Conservation (phyloP, 805 yeast species). For the Suhomyces sp. region DNA sequence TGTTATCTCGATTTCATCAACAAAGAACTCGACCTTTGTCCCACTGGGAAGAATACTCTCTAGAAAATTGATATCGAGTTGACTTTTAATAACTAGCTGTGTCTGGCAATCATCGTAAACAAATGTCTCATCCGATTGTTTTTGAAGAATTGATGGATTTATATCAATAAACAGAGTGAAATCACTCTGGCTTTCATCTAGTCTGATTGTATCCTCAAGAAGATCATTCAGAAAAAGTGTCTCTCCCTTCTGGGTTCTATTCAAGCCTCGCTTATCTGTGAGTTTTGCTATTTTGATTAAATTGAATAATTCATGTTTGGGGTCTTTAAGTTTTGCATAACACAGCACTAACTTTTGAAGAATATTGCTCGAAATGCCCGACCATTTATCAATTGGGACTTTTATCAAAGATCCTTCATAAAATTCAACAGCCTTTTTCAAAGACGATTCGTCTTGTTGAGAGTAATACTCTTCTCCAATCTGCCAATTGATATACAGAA, state of each 20-base stretch:
- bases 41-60: constrained; percentile 7
- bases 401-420: constrained; percentile 16
- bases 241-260: too few relatives aligned
- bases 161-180: too few relatives aligned
- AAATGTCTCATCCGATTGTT: constrained; percentile 10
- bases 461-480: constrained; percentile 49
- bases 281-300: constrained; percentile 2
- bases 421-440: constrained; percentile 18
- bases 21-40: constrained; percentile 4
- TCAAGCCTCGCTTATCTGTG: background rate
- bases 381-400: constrained; percentile 34
- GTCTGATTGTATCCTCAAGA: background rate
- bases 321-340: constrained; percentile 28
- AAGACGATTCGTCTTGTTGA: constrained; percentile 6
- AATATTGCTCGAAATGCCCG: constrained; percentile 26
- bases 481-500: constrained; percentile 42
- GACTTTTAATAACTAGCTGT: constrained; percentile 19
- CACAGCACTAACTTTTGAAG: constrained; percentile 40
- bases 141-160: background rate
- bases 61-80: constrained; percentile 7
- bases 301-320: constrained; percentile 10
- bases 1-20: constrained; percentile 13
- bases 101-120: constrained; percentile 18
- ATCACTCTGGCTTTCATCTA: background rate
- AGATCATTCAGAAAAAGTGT: background rate